A percentile compares a stretch with the other conserved stretches of the same genome.
Evolutionary conservation across 2,329 filamentous ascomycete genomes (phyloP).

Genomic region (Penicillium digitatum): DNA sequence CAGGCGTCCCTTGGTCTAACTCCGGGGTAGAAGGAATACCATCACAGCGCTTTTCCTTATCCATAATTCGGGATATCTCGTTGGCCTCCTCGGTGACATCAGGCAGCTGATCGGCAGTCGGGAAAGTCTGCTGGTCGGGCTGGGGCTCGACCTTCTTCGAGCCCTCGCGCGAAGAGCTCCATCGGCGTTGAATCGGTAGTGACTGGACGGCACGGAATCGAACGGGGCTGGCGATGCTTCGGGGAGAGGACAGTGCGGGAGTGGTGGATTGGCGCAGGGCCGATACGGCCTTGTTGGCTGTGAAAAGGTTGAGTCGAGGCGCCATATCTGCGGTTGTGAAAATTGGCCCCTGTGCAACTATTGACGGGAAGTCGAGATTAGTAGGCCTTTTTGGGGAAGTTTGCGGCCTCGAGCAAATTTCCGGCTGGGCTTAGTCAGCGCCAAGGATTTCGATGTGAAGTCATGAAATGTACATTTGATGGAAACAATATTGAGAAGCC

Average conservation of each 20-base stretch:
- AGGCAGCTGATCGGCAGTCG: conserved; percentile 53
- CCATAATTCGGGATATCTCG: conserved; percentile 56
- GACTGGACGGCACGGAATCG: conserved; percentile 17
- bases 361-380: conserved; percentile 8
- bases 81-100: conserved; percentile 64
- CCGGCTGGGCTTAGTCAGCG: conserved; percentile 20
- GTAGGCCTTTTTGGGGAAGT: conserved; percentile 5
- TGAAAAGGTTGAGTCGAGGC: conserved; percentile 52
- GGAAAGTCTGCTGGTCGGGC: conserved; percentile 36
- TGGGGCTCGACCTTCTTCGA: conserved; percentile 25
- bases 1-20: conserved; percentile 61
- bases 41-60: conserved; percentile 40
- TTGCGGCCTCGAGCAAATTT: conserved; percentile 22
- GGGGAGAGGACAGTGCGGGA: conserved; percentile 20
- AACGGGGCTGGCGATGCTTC: conserved; percentile 24
- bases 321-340: conserved; percentile 45
- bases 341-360: conserved; percentile 8
- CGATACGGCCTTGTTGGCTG: conserved; percentile 32
- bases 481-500: not conserved
- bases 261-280: conserved; percentile 31
- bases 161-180: conserved; percentile 35
- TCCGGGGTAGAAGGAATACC: conserved; percentile 52
- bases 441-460: conserved; percentile 5
- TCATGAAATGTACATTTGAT: conserved; percentile 1
- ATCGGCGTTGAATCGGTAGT: conserved; percentile 25